Evolutionary conservation across 768 basidiomycete genomes (phyloP).

Genomic region (Psilocybe cyanescens): DNA sequence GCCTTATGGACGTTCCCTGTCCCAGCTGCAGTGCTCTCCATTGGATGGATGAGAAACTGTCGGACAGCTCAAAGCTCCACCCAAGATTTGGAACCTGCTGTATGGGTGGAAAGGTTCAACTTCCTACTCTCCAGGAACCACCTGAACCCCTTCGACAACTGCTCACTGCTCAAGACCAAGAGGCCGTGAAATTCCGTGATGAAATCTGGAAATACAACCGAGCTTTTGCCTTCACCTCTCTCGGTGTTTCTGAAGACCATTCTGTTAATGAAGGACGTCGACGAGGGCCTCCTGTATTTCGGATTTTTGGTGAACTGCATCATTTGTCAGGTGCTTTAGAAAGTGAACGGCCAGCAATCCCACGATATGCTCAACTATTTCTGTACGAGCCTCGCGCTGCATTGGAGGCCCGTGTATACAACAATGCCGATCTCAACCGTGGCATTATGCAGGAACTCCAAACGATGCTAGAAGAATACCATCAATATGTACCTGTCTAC

Average conservation of each 20-base stretch:
- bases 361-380: constrained; percentile 39
- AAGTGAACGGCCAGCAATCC: constrained; percentile 13
- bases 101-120: constrained; percentile 32
- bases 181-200: constrained; percentile 30
- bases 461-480: constrained; percentile 14
- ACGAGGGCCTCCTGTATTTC: constrained; percentile 31
- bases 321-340: constrained; percentile 38
- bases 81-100: constrained; percentile 42
- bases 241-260: constrained; percentile 34
- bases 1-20: constrained; percentile 39
- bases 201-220: constrained; percentile 46
- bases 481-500: constrained; percentile 33
- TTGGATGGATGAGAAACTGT: constrained; percentile 33
- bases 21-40: constrained; percentile 37
- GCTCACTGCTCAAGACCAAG: constrained; percentile 10
- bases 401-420: constrained; percentile 15
- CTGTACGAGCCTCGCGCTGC: constrained; percentile 37
- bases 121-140: constrained; percentile 23
- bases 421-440: constrained; percentile 23
- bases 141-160: constrained; percentile 30
- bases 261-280: constrained; percentile 22
- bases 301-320: constrained; percentile 37
- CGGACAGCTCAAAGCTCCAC: constrained; percentile 4
- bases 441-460: constrained; percentile 29
- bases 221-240: constrained; percentile 42